These are phyloP conservation scores for Colletotrichum sidae DNA, from an alignment of 2,329 filamentous ascomycete genomes.

Conservation along the genomic window DNA sequence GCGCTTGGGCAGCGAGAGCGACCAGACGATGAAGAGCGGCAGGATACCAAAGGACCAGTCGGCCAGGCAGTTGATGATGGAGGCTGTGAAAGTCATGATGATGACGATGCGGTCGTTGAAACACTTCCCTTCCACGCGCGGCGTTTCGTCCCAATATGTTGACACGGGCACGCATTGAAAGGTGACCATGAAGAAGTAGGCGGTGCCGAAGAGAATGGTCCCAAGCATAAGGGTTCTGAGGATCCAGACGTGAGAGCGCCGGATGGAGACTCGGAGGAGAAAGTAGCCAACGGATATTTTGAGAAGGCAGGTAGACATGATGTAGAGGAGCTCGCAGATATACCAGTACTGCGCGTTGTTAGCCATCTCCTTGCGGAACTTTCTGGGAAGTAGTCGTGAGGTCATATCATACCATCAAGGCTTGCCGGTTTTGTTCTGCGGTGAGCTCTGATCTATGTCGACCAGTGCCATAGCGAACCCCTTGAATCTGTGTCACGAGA, in stretches of 20 bases:
- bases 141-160: constrained; percentile 52
- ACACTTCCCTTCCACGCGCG: constrained; percentile 46
- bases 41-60: constrained; percentile 55
- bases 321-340: constrained; percentile 56
- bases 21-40: constrained; percentile 54
- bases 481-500: constrained; percentile 40
- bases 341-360: constrained; percentile 48
- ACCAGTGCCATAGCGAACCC: constrained; percentile 45
- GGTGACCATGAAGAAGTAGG: constrained; percentile 55
- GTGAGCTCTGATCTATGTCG: constrained; percentile 40
- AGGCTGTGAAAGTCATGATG: constrained; percentile 50
- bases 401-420: constrained; percentile 44
- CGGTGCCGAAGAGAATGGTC: constrained; percentile 50
- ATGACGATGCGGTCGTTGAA: constrained; percentile 42
- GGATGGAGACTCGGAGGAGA: constrained; percentile 54
- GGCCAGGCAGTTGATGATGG: constrained; percentile 50
- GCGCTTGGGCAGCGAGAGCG: constrained; percentile 52
- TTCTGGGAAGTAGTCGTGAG: too few relatives aligned
- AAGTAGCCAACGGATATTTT: constrained; percentile 58
- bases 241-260: constrained; percentile 47
- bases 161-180: constrained; percentile 54
- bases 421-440: constrained; percentile 39
- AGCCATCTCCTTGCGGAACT: neutral
- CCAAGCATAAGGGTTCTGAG: constrained; percentile 49
- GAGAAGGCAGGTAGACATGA: constrained; percentile 45